Conservation (phyloP, 352 stramenopile genomes). For the Globisporangium mamillatum region DNA sequence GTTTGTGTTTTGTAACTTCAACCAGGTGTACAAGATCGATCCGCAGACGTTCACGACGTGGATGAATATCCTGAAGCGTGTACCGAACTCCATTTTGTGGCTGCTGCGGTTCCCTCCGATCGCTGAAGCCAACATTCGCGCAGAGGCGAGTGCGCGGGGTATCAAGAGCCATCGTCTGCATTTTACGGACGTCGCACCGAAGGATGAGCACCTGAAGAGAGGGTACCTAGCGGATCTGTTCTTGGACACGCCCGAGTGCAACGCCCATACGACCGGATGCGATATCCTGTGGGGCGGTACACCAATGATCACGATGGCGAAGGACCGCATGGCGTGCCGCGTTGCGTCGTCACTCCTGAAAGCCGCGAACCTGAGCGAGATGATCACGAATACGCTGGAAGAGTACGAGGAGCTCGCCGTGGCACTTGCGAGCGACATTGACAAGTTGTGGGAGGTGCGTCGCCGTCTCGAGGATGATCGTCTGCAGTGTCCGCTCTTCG, state of each 20-base stretch:
- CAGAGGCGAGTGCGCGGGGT: conserved; percentile 71
- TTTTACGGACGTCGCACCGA: conserved; percentile 85
- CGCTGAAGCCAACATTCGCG: conserved; percentile 82
- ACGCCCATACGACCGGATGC: conserved; percentile 90
- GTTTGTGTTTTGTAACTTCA: conserved; percentile 96
- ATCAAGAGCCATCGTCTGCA: conserved; percentile 66
- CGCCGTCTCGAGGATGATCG: conserved; percentile 69
- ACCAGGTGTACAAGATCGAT: conserved; percentile 95
- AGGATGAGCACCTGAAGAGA: conserved; percentile 90
- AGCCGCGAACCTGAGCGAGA: conserved; percentile 70
- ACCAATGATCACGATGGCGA: conserved; percentile 89
- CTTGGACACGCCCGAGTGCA: conserved; percentile 90
- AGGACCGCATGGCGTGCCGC: conserved; percentile 88
- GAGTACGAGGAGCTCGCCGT: conserved; percentile 93
- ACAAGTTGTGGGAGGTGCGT: conserved; percentile 77
- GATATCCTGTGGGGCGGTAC: conserved; percentile 92
- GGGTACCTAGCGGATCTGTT: conserved; percentile 90
- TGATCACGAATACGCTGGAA: conserved; percentile 71
- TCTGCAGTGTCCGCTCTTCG: conserved; percentile 70
- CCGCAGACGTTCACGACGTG: conserved; percentile 88
- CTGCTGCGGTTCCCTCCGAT: conserved; percentile 85
- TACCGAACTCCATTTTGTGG: conserved; percentile 91
- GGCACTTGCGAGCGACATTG: conserved; percentile 81
- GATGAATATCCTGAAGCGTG: conserved; percentile 92
- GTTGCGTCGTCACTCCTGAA: conserved; percentile 87